These are phyloP conservation scores for Aspergillus flavus DNA, from an alignment of 2,329 filamentous ascomycete genomes.

Conservation along the genomic window DNA sequence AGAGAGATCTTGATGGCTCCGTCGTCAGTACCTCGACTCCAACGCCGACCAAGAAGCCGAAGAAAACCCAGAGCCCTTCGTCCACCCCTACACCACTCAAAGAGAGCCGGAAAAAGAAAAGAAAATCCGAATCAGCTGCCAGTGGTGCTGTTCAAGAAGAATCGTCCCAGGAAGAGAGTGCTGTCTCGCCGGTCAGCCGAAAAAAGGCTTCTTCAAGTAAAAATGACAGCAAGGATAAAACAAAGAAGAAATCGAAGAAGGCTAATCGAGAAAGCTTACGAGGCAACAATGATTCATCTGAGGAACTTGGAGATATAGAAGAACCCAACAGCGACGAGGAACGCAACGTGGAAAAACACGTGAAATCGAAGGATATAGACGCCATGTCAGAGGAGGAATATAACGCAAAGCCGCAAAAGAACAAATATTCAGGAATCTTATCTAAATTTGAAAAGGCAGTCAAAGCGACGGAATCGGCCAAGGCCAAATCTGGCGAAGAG, in stretches of 20 bases:
- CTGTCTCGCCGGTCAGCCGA: constrained; percentile 29
- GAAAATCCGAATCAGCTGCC: constrained; percentile 22
- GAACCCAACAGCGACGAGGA: constrained; percentile 9
- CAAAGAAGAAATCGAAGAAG: constrained; percentile 39
- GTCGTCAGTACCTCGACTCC: constrained; percentile 26
- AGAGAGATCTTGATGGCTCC: constrained; percentile 34
- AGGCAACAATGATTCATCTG: constrained; percentile 15
- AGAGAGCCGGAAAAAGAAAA: constrained; percentile 31
- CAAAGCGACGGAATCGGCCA: constrained; percentile 23
- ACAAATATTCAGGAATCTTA: constrained; percentile 39
- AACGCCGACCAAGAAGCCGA: constrained; percentile 43
- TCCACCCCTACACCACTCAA: constrained; percentile 29
- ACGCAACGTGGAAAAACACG: constrained; percentile 1
- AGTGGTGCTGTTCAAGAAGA: constrained; percentile 38
- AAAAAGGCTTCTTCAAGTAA: constrained; percentile 29
- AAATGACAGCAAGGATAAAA: constrained; percentile 21
- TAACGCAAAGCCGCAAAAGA: constrained; percentile 24
- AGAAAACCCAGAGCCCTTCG: constrained; percentile 27
- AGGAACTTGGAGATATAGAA: constrained; percentile 31
- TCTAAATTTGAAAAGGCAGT: constrained; percentile 44
- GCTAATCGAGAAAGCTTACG: constrained; percentile 37
- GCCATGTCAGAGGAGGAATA: constrained; percentile 27
- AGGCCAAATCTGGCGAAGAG: constrained; percentile 15
- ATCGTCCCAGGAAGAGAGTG: constrained; percentile 30
- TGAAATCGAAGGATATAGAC: constrained; percentile 9